Evolutionary conservation across 2,329 filamentous ascomycete species (phyloP), one percentile per base, ranked within the genome.

Genomic region (Chrysoporthe deuterocubensis): DNA sequence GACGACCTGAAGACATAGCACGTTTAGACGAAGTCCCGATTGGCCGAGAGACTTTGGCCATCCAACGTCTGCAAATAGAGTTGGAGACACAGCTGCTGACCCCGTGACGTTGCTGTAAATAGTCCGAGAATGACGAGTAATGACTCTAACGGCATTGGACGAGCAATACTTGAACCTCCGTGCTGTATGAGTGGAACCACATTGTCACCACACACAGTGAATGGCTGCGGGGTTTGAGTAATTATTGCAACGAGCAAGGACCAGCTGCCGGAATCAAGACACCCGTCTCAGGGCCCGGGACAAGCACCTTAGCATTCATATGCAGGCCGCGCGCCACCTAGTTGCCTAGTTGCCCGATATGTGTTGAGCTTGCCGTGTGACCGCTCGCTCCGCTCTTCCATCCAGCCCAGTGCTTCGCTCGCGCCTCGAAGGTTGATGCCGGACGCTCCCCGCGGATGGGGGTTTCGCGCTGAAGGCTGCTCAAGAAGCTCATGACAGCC

Each of bases 341-440:
- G n/a, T 52, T 13, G 7, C 48, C 48, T n/a, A n/a, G n/a, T 52
- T n/a, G n/a, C 21, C 48, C 21, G 48, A 52, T 13, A 9, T 52
- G 7, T 52, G 48, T 26, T 21, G 8, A 8, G 18, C 16, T 21
- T 48, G 18, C n/a, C 46, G 9, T 8, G 3, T 48, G 46, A 3
- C 9, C 9, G 46, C 46, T 18, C 21, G 21, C 8, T 16, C 48
- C 26, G 14, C 32, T 6, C 52, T 56, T 5, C 26, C 52, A 61
- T 8, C 64, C 46, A 54, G 56, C 64, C 64, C 57, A 54, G 34
- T 65, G 64, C 64, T 54, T 65, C 34, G 57, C 64, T 21, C 64
- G 14, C 18, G 9, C 46, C 37, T 65, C 64, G n/a, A 54, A 52
- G 26, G 46, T 65, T 44, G 34, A 21, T 16, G 56, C 64, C 1